Base-by-base conservation (phyloP, 345 rosid genomes). In the Corchorus olitorius region DNA sequence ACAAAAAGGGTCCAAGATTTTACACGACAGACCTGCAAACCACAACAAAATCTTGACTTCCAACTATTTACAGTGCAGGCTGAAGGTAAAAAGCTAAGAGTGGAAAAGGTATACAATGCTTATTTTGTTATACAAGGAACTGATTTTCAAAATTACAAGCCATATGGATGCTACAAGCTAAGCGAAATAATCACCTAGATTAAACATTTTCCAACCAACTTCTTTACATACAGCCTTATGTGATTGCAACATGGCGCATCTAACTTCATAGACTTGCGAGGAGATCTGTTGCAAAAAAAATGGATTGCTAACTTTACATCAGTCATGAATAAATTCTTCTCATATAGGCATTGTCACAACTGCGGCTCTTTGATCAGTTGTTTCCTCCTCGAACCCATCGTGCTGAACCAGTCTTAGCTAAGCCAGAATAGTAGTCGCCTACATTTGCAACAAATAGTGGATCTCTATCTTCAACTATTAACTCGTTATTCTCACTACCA, bases 371-470 rank as follows among this genome's bases (percentile, higher is more conserved):
- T 27, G 27, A 27, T 77, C 72, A 83, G 80, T 85, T 86, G 77
- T 77, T 81, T 73, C 86, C 83, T 69, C 91, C 86, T 48, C 85
- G 92, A 52, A 91, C 74, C 88, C 83, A 89, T 70, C 93, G 82
- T 64, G 88, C 66, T 19, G 93, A 91, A 27, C 89, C 87, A 45
- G 94, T 77, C 80, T 79, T 91, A 27, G 93, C 79, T 79, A 89
- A 70, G 56, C 97, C 87, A 0, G 97, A 85, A 76, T 87, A 86
- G 79, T 88, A 89, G 84, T 90, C 97, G 46, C 98, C 97, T 8
- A 94, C 95, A 64, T 94, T 93, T 66, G 97, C 99, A 34, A 96
- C 99, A 73, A 93, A 96, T 33, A 96, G 83, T 8, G 98, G 98
- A 85, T 96, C 98, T 82, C 97, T 83, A 63, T 90, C 95, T 77